Percentiles rank a stretch among this genome's conserved stretches.
These are phyloP conservation scores for Populus tomentosa DNA, from an alignment of 441 rosid genomes.

Conservation along the genomic window DNA sequence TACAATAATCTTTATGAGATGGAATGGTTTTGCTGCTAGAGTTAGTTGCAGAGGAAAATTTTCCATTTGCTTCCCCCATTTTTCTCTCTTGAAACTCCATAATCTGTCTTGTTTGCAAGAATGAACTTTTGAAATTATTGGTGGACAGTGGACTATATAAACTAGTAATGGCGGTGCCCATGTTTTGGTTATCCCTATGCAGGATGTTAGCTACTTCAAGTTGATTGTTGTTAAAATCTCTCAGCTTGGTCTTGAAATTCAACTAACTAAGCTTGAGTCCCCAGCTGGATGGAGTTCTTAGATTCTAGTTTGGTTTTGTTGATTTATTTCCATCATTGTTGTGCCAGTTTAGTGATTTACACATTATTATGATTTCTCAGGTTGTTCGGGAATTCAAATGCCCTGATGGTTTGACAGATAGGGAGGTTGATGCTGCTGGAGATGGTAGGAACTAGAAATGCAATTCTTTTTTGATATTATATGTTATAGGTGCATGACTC, in stretches of 20 bases:
- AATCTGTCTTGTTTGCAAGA: neutral
- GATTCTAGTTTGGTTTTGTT: neutral
- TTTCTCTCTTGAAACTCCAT: neutral
- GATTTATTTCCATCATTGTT: neutral
- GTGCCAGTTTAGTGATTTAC: neutral
- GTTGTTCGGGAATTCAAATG: slow-evolving; percentile 81
- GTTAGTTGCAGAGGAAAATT: neutral
- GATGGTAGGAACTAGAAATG: slow-evolving; percentile 51
- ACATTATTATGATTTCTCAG: slow-evolving; percentile 30
- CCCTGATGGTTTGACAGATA: slow-evolving; percentile 77
- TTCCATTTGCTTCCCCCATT: neutral
- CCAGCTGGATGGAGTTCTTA: neutral
- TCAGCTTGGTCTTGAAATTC: neutral
- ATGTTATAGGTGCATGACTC: neutral
- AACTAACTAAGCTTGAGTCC: neutral
- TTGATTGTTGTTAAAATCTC: neutral
- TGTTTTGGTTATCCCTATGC: no score
- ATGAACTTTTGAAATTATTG: neutral
- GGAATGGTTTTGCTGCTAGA: neutral
- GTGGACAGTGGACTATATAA: neutral
- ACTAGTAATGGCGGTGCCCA: neutral
- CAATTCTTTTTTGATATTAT: neutral
- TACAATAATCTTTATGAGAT: neutral
- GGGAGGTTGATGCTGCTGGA: slow-evolving; percentile 92
- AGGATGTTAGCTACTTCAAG: neutral